Evolutionary conservation across 2,329 filamentous ascomycete genomes (phyloP), one percentile per base, ranked within the genome.

Genomic region (Aspergillus aculeatus): DNA sequence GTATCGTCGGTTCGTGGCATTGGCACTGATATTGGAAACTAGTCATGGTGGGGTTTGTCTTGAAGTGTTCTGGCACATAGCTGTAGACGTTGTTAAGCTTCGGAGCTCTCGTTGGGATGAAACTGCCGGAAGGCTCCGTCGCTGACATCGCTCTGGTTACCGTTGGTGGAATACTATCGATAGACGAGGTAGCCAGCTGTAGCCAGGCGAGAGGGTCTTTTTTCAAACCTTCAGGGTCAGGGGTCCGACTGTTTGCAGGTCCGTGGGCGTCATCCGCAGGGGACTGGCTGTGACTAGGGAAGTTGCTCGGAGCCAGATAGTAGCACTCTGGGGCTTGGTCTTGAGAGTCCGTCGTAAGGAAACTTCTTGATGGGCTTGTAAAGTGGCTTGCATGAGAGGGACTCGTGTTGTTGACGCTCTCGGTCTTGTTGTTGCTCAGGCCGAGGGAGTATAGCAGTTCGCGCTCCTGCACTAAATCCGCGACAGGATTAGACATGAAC

Each of bases 1-100:
- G 57, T 16, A 68, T 63, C 3, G 62, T 61, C 21, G 66, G 63
- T 23, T 71, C 68, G 41, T 69, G 66, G 47, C 67, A 71, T 19
- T 65, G 64, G 32, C 69, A 73, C 29, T 63, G 66, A 14, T 52
- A 64, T 14, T 58, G 55, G 2, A 44, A 54, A 7, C 54, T 7
- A 31, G 35, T 32, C 4, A 57, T 24, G 5, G 54, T 19, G n/a
- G 51, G 4, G 5, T 19, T 51, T 14, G 31, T 12, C 19, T 41
- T 58, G 9, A 54, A 35, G 2, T 61, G 56, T 9, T 62, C 49
- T 5, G 47, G 47, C 7, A 58, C 31, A 24, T 59, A 56, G 19
- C 11, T 38, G 47, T 60, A 60, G 12, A 58, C 54, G 29, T 53
- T 48, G 1, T 31, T 2, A 11, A 47, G 58, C 31, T 61, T 60